These are phyloP conservation scores for Sphagnum fallax DNA, from an alignment of 228 moss, liverwort and hornwort species.

Conservation along the genomic window DNA sequence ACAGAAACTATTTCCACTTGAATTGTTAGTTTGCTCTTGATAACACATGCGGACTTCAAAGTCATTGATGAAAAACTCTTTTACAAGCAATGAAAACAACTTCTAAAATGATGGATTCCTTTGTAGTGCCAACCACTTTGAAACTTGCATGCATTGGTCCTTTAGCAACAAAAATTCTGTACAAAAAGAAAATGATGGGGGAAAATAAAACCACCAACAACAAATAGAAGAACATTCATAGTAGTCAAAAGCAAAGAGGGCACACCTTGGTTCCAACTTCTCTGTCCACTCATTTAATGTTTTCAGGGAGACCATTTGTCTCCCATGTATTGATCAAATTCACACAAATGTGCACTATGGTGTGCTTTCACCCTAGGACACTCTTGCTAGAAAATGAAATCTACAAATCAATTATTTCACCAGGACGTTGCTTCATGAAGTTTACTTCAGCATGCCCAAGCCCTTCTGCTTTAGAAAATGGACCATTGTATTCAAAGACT, in stretches of 20 bases:
- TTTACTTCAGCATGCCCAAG: slow-evolving; percentile 72
- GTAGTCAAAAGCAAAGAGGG: background rate
- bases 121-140: slow-evolving; percentile 49
- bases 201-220: background rate
- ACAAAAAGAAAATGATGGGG: background rate
- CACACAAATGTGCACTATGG: too few relatives aligned
- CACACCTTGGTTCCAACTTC: slow-evolving; percentile 68
- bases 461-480: slow-evolving; percentile 68
- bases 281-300: slow-evolving; percentile 56
- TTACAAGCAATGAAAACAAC: slow-evolving; percentile 61
- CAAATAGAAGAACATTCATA: slow-evolving; percentile 7
- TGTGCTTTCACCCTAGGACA: slow-evolving; percentile 12
- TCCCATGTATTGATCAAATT: slow-evolving; percentile 10
- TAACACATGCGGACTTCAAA: slow-evolving; percentile 57
- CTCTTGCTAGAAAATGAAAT: slow-evolving; percentile 54
- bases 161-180: background rate
- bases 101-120: slow-evolving; percentile 72
- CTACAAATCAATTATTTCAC: slow-evolving; percentile 59
- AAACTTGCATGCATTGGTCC: slow-evolving; percentile 30
- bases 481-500: slow-evolving; percentile 83
- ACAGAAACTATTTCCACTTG: slow-evolving; percentile 27
- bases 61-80: slow-evolving; percentile 87
- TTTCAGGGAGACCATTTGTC: slow-evolving; percentile 45
- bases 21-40: slow-evolving; percentile 84
- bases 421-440: slow-evolving; percentile 59